Evolutionary conservation across 495 filamentous ascomycete species (phyloP), one percentile per base, ranked within the genome.

Genomic region (Tuber umbilicatum): DNA sequence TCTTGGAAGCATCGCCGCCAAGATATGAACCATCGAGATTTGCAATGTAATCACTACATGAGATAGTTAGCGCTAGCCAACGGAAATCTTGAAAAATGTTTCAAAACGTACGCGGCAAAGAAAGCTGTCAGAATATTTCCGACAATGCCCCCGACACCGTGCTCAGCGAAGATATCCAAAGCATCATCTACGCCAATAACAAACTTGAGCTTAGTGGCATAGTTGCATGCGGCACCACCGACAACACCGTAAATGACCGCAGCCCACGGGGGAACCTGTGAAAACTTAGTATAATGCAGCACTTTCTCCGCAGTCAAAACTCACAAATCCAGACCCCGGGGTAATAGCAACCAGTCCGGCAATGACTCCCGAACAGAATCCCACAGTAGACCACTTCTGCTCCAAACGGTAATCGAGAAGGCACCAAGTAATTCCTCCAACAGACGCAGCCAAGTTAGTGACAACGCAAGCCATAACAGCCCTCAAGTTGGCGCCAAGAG

Each of bases 181-280:
- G 93, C 92, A 83, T 97, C 94, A 80, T 98, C 94, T 76, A 96
- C 89, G 55, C 88, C 86, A 60, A 97, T 84, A 71, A 94, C 82
- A 84, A 94, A 98, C 86, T 98, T 98, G 79, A 98, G 87, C 86
- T 98, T 97, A 40, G 94, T 98, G 45, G 92, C 94, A 81, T 97
- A 98, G 84, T 98, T 98, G 87, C 93, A 94, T 64, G 91, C 89
- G 69, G 88, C 85, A 35, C 92, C 94, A 69, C 92, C 94, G 47
- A 94, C 88, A 68, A 96, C 86, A 74, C 94, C 94, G 82, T 91
- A 97, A 76, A 97, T 87, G 31, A 97, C 89, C n/a, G 94, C 93
- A 5, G 94, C 87, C 94, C 94, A 98, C 0, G 91, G 88, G 1
- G 94, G 92, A n/a, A 97, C 93, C 80, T 88, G 97, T 70, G 27